Percentiles rank a stretch among this genome's conserved stretches.
Conservation (phyloP, 352 stramenopile genomes). For the Globisporangium heterothallicum region DNA sequence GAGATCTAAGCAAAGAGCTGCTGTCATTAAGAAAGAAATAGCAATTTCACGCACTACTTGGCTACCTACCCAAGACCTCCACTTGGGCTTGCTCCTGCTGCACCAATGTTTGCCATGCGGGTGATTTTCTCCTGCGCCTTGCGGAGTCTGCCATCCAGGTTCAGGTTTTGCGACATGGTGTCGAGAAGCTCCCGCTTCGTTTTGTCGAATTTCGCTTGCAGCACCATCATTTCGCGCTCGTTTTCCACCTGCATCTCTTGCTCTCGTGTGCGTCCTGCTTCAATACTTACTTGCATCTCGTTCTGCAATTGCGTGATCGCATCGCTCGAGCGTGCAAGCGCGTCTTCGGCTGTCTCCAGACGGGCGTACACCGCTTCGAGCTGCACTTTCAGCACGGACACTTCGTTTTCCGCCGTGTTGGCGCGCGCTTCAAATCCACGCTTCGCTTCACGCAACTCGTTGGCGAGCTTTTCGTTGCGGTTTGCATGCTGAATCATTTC, state of each 20-base stretch:
- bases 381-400: conserved; percentile 30
- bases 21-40: no score
- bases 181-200: conserved; percentile 74
- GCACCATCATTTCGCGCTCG: conserved; percentile 36
- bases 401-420: conserved; percentile 33
- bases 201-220: conserved; percentile 68
- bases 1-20: neutral
- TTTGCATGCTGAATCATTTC: conserved; percentile 59
- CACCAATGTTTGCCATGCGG: conserved; percentile 22
- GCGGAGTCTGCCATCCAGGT: conserved; percentile 51
- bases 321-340: conserved; percentile 15
- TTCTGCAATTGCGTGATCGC: conserved; percentile 23
- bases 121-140: conserved; percentile 71
- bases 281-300: conserved; percentile 23
- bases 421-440: conserved; percentile 17
- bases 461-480: conserved; percentile 30
- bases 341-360: conserved; percentile 31
- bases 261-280: conserved; percentile 29
- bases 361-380: conserved; percentile 42
- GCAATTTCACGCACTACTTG: no score
- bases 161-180: conserved; percentile 55
- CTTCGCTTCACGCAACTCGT: conserved; percentile 24
- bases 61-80: neutral
- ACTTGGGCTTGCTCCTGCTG: neutral
- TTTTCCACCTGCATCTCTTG: conserved; percentile 31